Evolutionary conservation across 2,329 filamentous ascomycete genomes (phyloP), one percentile per base, ranked within the genome.

Genomic region (Ophiocordyceps unilateralis): DNA sequence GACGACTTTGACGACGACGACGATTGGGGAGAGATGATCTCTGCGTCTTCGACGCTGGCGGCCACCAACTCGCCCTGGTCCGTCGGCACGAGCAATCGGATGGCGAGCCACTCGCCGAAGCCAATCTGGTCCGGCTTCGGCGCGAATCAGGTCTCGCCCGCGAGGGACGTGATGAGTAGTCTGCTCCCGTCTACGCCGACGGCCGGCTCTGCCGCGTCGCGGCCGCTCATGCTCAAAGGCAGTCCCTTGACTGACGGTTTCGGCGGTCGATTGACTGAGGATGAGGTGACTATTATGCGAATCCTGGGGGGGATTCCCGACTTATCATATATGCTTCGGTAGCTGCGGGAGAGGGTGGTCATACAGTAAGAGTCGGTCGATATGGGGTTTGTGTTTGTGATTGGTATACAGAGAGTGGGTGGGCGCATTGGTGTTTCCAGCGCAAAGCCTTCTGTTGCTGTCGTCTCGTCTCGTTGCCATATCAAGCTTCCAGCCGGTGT

Each of bases 11-110:
- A 66, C 1, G 67, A 72, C 5, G 70, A 74, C 2, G 71, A 74
- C 39, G 72, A 76, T 32, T 77, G 73, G 73, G 73, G 73, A 2
- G 73, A 77, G 46, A 77, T 77, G 73, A 61, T 77, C 26, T 38
- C 22, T 1, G 28, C 41, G 11, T 20, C n/a, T n/a, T n/a, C 32
- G 11, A 22, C 30, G 30, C 5, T 5, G 11, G 7, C 30, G 14
- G 30, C 30, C 4, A 15, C 32, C 32, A 7, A 26, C 23, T 26
- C 23, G 23, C 23, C n/a, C n/a, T n/a, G n/a, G n/a, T n/a, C n/a
- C n/a, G n/a, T n/a, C n/a, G n/a, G n/a, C n/a, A n/a, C n/a, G n/a
- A n/a, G n/a, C n/a, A n/a, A n/a, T n/a, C n/a, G n/a, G n/a, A n/a
- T n/a, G n/a, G n/a, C n/a, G n/a, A n/a, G n/a, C n/a, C n/a, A n/a